Base-by-base conservation (phyloP, 495 filamentous ascomycete species). In the Bryoglossum gracile region DNA sequence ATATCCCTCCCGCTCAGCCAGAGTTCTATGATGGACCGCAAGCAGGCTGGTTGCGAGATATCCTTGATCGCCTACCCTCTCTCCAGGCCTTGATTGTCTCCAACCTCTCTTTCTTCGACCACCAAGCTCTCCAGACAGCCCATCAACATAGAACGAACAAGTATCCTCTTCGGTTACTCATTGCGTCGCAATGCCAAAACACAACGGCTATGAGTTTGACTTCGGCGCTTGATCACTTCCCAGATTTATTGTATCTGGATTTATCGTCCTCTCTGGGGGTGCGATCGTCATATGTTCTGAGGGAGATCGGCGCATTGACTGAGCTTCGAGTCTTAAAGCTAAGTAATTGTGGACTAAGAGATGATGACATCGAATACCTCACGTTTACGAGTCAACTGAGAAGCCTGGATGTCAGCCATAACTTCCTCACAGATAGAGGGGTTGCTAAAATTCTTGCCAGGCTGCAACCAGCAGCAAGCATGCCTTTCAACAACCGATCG, bases 11-110 rank as follows among this genome's bases (percentile, higher is more conserved):
- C 11, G 80, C 81, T 14, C 66, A 81, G 19, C 77, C 78, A 5
- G 81, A 84, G 57, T 74, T 82, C 35, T 84, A 82, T 62, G 78
- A 73, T 51, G 76, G 78, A 10, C 78, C 79, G 3, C 74, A 77
- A 46, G 67, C 69, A 9, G 74, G 71, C 41, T 84, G 81, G 81
- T 65, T 84, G 16, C 66, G 72, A 39, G 78, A 84, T 48, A 68
- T 83, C 22, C 67, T 84, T 13, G 75, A 79, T 28, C 73, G 68
- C 17, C 61, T 83, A 17, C 81, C 80, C 1, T 72, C 71, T 30
- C 64, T 84, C 16, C 81, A 83, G 54, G 77, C 71, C 1, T 65
- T 84, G 45, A 70, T 83, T 45, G 77, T 83, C 1, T 74, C 78
- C 8, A 70, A 70, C 24, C 64, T 83, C 16, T 77, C 80, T 0